phyloP scores from a whole-genome alignment of 306 rosid genomes.

The Cucurbita pepo region DNA sequence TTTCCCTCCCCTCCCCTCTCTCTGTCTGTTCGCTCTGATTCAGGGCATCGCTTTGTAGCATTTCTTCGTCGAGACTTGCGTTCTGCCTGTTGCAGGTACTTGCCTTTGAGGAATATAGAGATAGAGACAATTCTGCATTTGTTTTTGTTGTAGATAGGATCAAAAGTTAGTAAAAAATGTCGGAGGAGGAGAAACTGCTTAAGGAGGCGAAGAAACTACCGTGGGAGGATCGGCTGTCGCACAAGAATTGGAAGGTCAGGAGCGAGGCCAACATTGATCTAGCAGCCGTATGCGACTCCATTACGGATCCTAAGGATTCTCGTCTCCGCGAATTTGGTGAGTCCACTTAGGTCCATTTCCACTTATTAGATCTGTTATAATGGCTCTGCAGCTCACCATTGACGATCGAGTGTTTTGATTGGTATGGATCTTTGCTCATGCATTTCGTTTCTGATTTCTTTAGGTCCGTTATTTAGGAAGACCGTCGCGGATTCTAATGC shows the following conservation, averaged over 20 bases:
- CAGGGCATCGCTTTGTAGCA: conserved; percentile 6
- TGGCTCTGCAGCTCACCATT: conserved; percentile 6
- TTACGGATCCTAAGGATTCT: conserved; percentile 86
- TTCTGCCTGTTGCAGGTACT: not conserved
- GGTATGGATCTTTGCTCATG: conserved; percentile 8
- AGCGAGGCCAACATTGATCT: conserved; percentile 87
- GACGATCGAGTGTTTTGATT: conserved; percentile 16
- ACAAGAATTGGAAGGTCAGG: conserved; percentile 98
- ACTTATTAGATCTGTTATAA: conserved; percentile 7
- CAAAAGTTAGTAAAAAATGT: conserved; percentile 12
- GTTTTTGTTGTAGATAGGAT: not conserved
- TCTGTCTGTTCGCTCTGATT: not conserved
- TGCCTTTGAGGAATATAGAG: not conserved
- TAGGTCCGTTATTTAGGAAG: conserved; percentile 71
- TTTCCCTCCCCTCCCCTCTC: not conserved
- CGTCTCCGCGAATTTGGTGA: conserved; percentile 92
- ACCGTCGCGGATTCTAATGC: conserved; percentile 88
- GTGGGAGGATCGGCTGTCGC: conserved; percentile 90
- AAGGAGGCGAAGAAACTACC: conserved; percentile 98
- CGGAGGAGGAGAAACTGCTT: conserved; percentile 91
- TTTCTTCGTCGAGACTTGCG: not conserved
- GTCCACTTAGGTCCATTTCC: conserved; percentile 17
- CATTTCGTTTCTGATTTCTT: conserved; percentile 3
- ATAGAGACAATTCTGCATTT: not conserved
- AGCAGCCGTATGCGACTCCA: conserved; percentile 81